Evolutionary conservation across 768 basidiomycete species (phyloP).

Genomic region (Russula dissimulans): DNA sequence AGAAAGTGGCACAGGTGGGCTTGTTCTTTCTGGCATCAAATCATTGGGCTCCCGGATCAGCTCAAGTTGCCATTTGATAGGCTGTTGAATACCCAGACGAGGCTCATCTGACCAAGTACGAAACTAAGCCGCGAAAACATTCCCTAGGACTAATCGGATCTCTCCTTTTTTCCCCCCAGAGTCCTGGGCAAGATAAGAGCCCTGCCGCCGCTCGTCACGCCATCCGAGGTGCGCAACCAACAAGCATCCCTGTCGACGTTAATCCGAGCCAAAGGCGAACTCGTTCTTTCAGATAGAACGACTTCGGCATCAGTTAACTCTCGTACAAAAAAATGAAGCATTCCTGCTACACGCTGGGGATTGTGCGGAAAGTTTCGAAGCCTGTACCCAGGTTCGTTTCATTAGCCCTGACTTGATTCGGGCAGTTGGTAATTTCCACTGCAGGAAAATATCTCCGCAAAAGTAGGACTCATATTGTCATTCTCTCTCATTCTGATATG

Average conservation of each 20-base stretch:
- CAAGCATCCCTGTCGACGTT: background rate
- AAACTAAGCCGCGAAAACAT: background rate
- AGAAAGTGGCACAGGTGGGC: slow-evolving; percentile 64
- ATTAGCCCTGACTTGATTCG: background rate
- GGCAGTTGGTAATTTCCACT: background rate
- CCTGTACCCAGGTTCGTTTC: slow-evolving; percentile 70
- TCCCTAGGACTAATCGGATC: background rate
- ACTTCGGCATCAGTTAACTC: slow-evolving; percentile 66
- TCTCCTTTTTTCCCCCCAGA: slow-evolving; percentile 29
- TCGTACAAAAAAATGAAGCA: slow-evolving; percentile 78
- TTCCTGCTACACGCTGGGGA: slow-evolving; percentile 97
- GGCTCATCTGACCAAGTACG: slow-evolving; percentile 25
- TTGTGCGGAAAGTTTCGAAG: slow-evolving; percentile 93
- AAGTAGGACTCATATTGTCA: slow-evolving; percentile 85
- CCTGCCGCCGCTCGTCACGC: slow-evolving; percentile 87
- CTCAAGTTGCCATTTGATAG: slow-evolving; percentile 12
- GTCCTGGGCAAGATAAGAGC: slow-evolving; percentile 68
- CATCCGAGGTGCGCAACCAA: slow-evolving; percentile 62
- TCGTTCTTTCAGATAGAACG: slow-evolving; percentile 55
- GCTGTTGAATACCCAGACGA: slow-evolving; percentile 34
- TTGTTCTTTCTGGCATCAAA: too few relatives aligned
- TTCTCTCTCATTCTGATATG: slow-evolving; percentile 93
- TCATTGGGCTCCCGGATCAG: too few relatives aligned
- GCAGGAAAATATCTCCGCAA: slow-evolving; percentile 79
- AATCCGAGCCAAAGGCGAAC: background rate